Percentiles rank a stretch among this genome's conserved stretches.
These are phyloP conservation scores for Eimeria sp. DNA, from an alignment of 169 alveolate species.

Conservation along the genomic window DNA sequence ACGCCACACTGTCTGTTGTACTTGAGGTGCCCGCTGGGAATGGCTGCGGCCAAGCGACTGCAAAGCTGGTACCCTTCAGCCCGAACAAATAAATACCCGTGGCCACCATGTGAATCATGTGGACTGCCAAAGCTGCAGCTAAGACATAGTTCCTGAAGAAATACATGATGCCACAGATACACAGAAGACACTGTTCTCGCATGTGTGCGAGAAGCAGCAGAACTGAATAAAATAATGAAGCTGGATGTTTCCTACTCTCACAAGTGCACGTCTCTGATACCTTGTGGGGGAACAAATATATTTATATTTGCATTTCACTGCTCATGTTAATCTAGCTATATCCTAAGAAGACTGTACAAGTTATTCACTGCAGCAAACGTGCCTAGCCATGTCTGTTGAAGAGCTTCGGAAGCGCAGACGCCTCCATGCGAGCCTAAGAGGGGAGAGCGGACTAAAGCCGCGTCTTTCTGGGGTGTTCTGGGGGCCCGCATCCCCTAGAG, in stretches of 20 bases:
- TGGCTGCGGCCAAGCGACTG: constrained; percentile 53
- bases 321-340: background rate
- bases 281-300: background rate
- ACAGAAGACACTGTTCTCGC: background rate
- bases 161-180: background rate
- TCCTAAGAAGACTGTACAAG: background rate
- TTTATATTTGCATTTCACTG: background rate
- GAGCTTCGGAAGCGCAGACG: constrained; percentile 64
- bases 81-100: constrained; percentile 58
- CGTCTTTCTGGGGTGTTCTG: background rate
- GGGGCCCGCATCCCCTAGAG: background rate
- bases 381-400: constrained; percentile 50
- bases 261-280: background rate
- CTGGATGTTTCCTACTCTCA: background rate
- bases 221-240: background rate
- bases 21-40: constrained; percentile 19
- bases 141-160: constrained; percentile 47
- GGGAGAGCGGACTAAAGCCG: constrained; percentile 1
- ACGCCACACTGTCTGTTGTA: background rate
- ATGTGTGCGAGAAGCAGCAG: background rate
- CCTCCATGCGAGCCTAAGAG: constrained; percentile 59
- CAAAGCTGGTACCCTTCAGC: constrained; percentile 33
- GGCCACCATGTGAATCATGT: constrained; percentile 56
- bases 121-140: constrained; percentile 60
- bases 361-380: background rate